Conservation (phyloP, 495 filamentous ascomycete species). For the Hypoxylon cercidicola region DNA sequence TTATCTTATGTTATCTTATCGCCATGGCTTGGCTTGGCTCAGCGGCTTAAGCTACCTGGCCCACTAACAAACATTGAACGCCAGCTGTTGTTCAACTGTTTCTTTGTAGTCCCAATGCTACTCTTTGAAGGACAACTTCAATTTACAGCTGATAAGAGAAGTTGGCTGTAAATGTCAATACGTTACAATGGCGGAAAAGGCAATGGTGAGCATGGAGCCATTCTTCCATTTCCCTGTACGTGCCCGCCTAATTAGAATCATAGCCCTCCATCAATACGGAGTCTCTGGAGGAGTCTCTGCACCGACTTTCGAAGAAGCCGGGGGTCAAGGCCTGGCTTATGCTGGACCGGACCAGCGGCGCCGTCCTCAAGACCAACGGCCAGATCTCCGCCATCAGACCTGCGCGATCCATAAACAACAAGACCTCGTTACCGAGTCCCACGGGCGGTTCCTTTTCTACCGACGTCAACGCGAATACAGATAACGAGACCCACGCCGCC, state of each 20-base stretch:
- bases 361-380: slow-evolving; percentile 70
- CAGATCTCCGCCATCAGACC: slow-evolving; percentile 61
- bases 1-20: slow-evolving; percentile 13
- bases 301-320: slow-evolving; percentile 70
- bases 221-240: background rate
- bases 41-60: slow-evolving; percentile 18
- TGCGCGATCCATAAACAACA: slow-evolving; percentile 37
- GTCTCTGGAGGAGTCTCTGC: slow-evolving; percentile 62
- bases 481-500: slow-evolving; percentile 52
- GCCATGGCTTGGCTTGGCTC: slow-evolving; percentile 6
- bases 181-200: slow-evolving; percentile 38
- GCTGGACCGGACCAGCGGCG: slow-evolving; percentile 67
- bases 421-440: slow-evolving; percentile 45
- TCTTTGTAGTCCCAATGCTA: background rate
- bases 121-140: background rate
- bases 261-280: slow-evolving; percentile 41
- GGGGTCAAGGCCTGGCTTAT: slow-evolving; percentile 73
- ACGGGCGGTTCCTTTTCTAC: slow-evolving; percentile 49
- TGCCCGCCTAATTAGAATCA: slow-evolving; percentile 5
- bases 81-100: background rate
- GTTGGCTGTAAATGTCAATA: background rate
- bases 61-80: too few species aligned
- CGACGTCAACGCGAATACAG: slow-evolving; percentile 46
- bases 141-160: slow-evolving; percentile 1
- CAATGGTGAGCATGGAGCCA: slow-evolving; percentile 25